Base-by-base conservation (phyloP, 208 protist species). In the Trypanosomatidae sp. region DNA sequence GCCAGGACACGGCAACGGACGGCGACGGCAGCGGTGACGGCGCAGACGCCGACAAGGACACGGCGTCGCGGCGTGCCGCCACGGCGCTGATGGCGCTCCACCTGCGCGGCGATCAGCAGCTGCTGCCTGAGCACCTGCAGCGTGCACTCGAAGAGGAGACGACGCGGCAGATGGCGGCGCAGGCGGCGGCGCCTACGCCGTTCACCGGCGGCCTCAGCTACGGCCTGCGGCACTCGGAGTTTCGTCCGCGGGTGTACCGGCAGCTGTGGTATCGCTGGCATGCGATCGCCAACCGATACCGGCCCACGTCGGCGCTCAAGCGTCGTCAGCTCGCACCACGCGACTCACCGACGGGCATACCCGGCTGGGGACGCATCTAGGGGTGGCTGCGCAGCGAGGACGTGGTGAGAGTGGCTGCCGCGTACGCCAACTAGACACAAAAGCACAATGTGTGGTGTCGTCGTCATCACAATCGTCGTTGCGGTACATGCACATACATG, bases 201-300 rank as follows among this genome's bases (percentile, higher is more conserved):
- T 88, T 83, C 58, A 85, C 78, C 16, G 78, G 78, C 7, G 78
- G 78, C 16, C 58, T 92, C 32, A 77, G 88, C 56, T 22, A 37
- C 39, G 86, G 75, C 0, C 78, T 88, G 48, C 71, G 83, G 19
- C 74, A 90, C 35, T 80, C 72, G 15, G 72, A 76, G 22, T 94
- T 94, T 53, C 73, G 85, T 11, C 85, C 85, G 6, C 71, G 80
- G 25, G 80, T 94, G 61, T 82, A 88, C 56, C 67, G 85, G 4
- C 80, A 90, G 51, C 57, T 87, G 35, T 94, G 85, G 85, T 90
- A 89, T 30, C 69, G 86, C 66, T 94, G 85, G 81, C 85, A 94
- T 42, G 56, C 66, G 25, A 88, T 94, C 42, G 85, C 85, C 0
- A 94, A 94, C 57, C 68, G 72, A 16, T 94, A 94, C 51, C 70